Evolutionary conservation across 1,284 basidiomycete species (phyloP), one percentile per base, ranked within the genome.

Genomic region (Pseudozyma tsukubaensis): DNA sequence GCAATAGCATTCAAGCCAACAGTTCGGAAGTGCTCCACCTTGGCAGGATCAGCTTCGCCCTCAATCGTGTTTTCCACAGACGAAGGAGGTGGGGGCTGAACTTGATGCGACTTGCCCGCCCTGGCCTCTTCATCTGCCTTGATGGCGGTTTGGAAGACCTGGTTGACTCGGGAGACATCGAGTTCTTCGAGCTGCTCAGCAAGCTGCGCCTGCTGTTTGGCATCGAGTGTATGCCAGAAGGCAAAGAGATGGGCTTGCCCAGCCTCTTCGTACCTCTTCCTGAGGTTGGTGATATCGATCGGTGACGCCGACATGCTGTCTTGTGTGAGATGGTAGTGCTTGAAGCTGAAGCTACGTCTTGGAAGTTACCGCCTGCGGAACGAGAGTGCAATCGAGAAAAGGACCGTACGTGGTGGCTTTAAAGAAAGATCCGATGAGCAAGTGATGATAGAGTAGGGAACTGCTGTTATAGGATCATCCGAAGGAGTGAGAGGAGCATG

Each of bases 111-210:
- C 39, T 85, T 85, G 40, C 76, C 76, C 21, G 84, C 83, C 36
- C 88, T 86, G 73, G 88, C 86, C 19, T 86, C 87, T 42, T 88
- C 87, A 83, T 95, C 93, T 13, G 90, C 88, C 49, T 88, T 85
- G 77, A 94, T 87, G 35, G 96, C 92, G 75, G 90, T 92, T 57
- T 88, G 82, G 89, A 91, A 96, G 77, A 97, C 90, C 73, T 89
- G 89, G 87, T 98, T 98, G 71, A 99, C 93, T 77, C 94, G 92
- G 69, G 91, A 88, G 71, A 97, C 91, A 85, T 99, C 91, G 83
- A 99, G 91, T 12, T 87, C 86, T 44, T 89, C 87, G 79, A 98
- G 91, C 86, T 98, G 96, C 43, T 86, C 81, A 58, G 89, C 85
- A 50, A 99, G 88, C 13, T 88, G 79, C 9, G 85, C 83, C 80